phyloP scores from a whole-genome alignment of 306 rosid genomes.

The Alnus rubra region DNA sequence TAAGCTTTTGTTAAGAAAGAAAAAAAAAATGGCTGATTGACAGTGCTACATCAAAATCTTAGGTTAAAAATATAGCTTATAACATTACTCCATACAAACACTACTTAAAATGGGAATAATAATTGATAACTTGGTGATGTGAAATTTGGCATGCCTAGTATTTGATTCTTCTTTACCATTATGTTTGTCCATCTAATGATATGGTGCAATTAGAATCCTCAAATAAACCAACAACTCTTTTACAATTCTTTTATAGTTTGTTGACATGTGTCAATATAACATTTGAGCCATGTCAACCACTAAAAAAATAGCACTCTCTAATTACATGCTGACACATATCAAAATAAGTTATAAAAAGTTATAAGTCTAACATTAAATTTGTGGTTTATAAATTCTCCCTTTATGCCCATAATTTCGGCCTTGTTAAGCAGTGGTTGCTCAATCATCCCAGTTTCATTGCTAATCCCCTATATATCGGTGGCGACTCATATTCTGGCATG shows the following conservation, averaged over 20 bases:
- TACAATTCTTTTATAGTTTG: too few relatives aligned
- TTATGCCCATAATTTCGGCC: background rate
- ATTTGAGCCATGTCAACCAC: too few relatives aligned
- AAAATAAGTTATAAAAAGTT: too few relatives aligned
- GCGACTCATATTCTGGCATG: constrained; percentile 39
- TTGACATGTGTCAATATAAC: too few relatives aligned
- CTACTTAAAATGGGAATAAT: background rate
- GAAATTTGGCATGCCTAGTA: background rate
- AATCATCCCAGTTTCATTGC: constrained; percentile 29
- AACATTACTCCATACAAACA: too few relatives aligned
- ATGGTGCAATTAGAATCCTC: background rate
- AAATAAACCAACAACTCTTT: background rate
- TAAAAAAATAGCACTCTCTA: too few relatives aligned
- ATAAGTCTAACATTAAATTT: too few relatives aligned
- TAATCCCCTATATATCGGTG: constrained; percentile 30
- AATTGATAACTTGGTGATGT: background rate
- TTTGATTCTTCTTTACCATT: background rate
- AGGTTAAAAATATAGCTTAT: too few relatives aligned
- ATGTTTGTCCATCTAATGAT: background rate
- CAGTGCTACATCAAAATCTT: too few relatives aligned
- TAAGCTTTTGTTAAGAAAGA: too few relatives aligned
- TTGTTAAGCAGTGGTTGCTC: constrained; percentile 34
- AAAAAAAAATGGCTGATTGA: too few relatives aligned
- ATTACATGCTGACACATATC: too few relatives aligned
- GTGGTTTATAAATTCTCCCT: background rate